Percentiles rank a stretch among this genome's conserved stretches.
Evolutionary conservation across 352 stramenopile genomes (phyloP).

Genomic region (Phytopythium sindhum): DNA sequence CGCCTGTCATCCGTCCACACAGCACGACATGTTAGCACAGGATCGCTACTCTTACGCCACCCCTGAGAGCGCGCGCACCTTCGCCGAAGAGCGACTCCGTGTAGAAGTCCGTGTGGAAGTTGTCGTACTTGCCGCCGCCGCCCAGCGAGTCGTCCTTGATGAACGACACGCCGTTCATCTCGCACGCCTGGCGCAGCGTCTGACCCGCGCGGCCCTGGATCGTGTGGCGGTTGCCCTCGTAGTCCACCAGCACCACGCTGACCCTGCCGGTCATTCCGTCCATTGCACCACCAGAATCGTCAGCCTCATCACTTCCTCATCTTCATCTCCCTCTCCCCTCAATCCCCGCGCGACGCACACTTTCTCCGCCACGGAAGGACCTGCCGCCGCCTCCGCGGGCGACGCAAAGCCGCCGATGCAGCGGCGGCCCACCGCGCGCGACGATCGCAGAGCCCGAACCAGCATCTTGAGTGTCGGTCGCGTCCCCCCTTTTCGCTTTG

Average conservation of each 20-base stretch:
- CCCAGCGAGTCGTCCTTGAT: conserved; percentile 87
- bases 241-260: conserved; percentile 85
- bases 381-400: conserved; percentile 17
- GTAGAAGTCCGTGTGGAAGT: conserved; percentile 71
- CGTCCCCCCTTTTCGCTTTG: neutral
- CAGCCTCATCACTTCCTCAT: neutral
- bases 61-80: conserved; percentile 17
- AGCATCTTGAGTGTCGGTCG: conserved; percentile 27
- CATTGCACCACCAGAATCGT: conserved; percentile 3
- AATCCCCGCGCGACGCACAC: conserved; percentile 26
- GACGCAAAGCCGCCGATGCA: conserved; percentile 48
- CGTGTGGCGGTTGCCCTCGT: conserved; percentile 83
- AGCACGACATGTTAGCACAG: no score
- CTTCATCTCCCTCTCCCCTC: neutral
- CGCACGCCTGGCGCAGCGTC: conserved; percentile 79
- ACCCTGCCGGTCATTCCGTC: conserved; percentile 32
- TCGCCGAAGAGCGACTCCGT: conserved; percentile 88
- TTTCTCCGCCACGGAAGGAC: conserved; percentile 55
- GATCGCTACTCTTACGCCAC: no score
- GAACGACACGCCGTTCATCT: conserved; percentile 68
- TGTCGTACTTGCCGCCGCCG: conserved; percentile 67
- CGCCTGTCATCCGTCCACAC: conserved; percentile 17
- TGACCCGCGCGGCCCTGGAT: conserved; percentile 77
- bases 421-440: conserved; percentile 29
- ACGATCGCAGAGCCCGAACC: conserved; percentile 31